Percentiles rank a stretch among this genome's conserved stretches.
Conservation (phyloP, 2,329 filamentous ascomycete genomes). For the Talaromyces sp. region DNA sequence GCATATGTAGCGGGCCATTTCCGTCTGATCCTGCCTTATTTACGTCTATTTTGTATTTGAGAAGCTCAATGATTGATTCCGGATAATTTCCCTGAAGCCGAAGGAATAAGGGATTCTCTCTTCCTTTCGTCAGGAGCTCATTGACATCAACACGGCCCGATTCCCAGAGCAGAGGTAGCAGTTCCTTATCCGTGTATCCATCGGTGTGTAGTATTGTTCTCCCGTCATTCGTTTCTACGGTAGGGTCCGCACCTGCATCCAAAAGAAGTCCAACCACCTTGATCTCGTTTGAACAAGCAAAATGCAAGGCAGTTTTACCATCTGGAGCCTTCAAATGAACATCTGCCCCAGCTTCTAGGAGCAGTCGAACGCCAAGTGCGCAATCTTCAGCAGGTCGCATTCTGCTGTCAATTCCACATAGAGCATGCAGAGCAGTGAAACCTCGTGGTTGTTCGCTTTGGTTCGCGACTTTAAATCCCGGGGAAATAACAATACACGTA, state of each 20-base stretch:
- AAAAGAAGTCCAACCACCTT: background rate
- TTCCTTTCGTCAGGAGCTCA: constrained; percentile 4
- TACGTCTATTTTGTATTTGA: constrained; percentile 2
- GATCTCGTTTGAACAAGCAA: constrained; percentile 5
- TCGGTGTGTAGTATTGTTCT: constrained; percentile 11
- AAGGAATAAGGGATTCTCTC: background rate
- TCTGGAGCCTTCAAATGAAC: constrained; percentile 4
- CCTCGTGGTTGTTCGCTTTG: constrained; percentile 3
- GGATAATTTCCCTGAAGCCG: background rate
- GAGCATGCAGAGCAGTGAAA: constrained; percentile 13
- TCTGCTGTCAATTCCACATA: background rate
- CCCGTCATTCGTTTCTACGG: constrained; percentile 1
- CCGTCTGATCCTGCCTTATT: background rate
- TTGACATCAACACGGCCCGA: constrained; percentile 7
- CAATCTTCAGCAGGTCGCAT: background rate
- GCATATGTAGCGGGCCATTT: constrained; percentile 5
- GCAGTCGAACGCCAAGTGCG: background rate
- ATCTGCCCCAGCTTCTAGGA: constrained; percentile 8
- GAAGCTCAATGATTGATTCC: background rate
- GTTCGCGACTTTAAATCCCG: background rate
- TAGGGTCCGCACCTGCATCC: constrained; percentile 7
- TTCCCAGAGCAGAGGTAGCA: constrained; percentile 3
- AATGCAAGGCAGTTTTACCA: constrained; percentile 11
- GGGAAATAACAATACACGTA: too few species aligned
- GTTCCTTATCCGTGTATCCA: constrained; percentile 7